Evolutionary conservation across 352 stramenopile species (phyloP), one percentile per base, ranked within the genome.

Genomic region (Stephanocyclus meneghinianus): DNA sequence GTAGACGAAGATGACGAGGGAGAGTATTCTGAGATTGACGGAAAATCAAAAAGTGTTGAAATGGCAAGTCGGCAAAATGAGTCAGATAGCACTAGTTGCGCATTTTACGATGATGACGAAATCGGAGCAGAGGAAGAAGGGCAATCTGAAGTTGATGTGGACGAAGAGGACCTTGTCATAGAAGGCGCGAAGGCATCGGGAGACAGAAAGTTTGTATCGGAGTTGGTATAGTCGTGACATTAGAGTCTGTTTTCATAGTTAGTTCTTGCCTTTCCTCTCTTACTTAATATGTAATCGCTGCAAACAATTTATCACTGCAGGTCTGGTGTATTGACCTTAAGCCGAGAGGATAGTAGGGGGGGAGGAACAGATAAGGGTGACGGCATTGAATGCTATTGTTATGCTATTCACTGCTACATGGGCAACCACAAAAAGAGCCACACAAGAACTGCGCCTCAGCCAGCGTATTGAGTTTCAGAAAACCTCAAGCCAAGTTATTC

Each of bases 31-130:
- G 74, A 79, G 35, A 80, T 86, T 55, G 47, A 77, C 3, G 78
- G 35, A 10, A 80, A 86, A 66, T 45, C 56, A 16, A 74, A 79
- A 40, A 81, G 85, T 77, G 44, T 93, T 32, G 57, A 89, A 80
- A 83, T 93, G 80, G 90, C 84, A 55, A 83, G 69, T 51, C 48
- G 50, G 47, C 87, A 93, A 59, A 48, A 91, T 72, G 87, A 91
- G 53, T 78, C 72, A 10, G 76, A 70, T 62, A 87, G 90, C 62
- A 94, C 88, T 26, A 91, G 80, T 53, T 94, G 90, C 78, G 90
- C 82, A 2, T 80, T 93, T 48, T 79, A 90, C 15, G 84, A 92
- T 11, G 88, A 91, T 70, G 89, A 92, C 18, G 81, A 91, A 77
- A 76, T 80, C 53, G 78, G 71, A 44, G 71, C 64, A 15, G 66